phyloP scores from a whole-genome alignment of 768 basidiomycete species.

The Pulveroboletus sp. region DNA sequence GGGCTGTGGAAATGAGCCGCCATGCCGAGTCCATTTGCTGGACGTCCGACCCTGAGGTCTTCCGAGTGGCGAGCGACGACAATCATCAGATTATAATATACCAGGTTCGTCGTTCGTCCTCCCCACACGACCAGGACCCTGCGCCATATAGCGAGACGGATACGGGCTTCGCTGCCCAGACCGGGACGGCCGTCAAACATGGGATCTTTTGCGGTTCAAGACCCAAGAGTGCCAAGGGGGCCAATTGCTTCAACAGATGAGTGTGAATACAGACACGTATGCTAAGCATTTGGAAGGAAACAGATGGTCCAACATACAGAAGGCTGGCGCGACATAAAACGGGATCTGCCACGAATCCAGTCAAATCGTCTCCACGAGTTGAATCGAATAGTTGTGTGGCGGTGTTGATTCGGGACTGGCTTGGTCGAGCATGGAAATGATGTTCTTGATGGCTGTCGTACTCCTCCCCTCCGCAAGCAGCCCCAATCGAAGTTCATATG shows the following conservation, averaged over 20 bases:
- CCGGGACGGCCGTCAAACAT: background rate
- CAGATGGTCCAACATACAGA: background rate
- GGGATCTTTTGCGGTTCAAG: background rate
- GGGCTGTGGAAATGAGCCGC: background rate
- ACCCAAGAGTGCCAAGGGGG: background rate
- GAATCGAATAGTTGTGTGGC: background rate
- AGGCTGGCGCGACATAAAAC: background rate
- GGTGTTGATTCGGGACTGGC: constrained; percentile 13
- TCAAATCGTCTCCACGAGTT: constrained; percentile 8
- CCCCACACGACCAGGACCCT: background rate
- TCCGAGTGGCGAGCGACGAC: background rate
- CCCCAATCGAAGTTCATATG: constrained; percentile 24
- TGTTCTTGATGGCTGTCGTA: constrained; percentile 20
- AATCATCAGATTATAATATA: background rate
- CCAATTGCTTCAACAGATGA: constrained; percentile 1
- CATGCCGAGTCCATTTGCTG: background rate
- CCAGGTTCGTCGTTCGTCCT: background rate
- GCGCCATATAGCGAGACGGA: background rate
- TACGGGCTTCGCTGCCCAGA: background rate
- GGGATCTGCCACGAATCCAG: background rate
- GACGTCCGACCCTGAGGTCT: background rate
- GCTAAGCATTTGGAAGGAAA: background rate
- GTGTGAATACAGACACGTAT: constrained; percentile 2
- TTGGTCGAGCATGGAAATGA: constrained; percentile 29
- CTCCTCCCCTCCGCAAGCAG: constrained; percentile 24